Base-by-base conservation (phyloP, 2,329 filamentous ascomycete species). In the Phialophora tarda region DNA sequence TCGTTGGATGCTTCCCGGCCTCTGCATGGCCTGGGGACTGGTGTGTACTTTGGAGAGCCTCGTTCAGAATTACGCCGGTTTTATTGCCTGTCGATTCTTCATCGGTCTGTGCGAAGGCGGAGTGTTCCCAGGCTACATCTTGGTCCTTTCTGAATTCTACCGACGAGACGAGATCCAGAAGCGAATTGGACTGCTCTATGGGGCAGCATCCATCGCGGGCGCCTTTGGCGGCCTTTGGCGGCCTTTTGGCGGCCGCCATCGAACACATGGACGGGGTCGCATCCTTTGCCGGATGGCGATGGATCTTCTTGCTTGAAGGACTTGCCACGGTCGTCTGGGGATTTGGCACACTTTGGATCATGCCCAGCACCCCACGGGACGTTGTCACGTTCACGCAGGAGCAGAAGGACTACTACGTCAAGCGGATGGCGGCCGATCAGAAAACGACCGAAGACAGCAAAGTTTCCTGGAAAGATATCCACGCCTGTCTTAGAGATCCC, bases 281-380 rank as follows among this genome's bases (percentile, higher is more conserved):
- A 7, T 78, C 78, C 11, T 78, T 78, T 48, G 76, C 75, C 6
- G 81, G 81, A 48, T 84, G 82, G 82, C 75, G 81, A 51, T 82
- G 81, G 82, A 84, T 23, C 81, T 85, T 50, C 90, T 87, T 81
- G 78, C 80, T 70, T 10, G 82, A 84, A 69, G 82, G 86, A n/a
- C 32, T 76, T 10, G 64, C 80, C 3, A 83, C 82, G 0, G 74
- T 81, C 6, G 34, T 79, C 5, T 75, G 82, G 2, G 80, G 80
- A 1, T 54, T 78, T 10, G 47, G 77, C 3, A 78, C 79, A 7
- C 80, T 78, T 54, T 80, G 80, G 63, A 72, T 77, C 6, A 79
- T 83, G 26, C 76, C 78, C 23, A 81, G 83, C 64, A 80, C 74
- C 17, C 80, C 62, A 6, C 8, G 14, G 14, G 24, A 59, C 12